Percentiles rank a stretch among this genome's conserved stretches.
These are phyloP conservation scores for Epichloe festucae DNA, from an alignment of 2,329 filamentous ascomycete species.

Conservation along the genomic window DNA sequence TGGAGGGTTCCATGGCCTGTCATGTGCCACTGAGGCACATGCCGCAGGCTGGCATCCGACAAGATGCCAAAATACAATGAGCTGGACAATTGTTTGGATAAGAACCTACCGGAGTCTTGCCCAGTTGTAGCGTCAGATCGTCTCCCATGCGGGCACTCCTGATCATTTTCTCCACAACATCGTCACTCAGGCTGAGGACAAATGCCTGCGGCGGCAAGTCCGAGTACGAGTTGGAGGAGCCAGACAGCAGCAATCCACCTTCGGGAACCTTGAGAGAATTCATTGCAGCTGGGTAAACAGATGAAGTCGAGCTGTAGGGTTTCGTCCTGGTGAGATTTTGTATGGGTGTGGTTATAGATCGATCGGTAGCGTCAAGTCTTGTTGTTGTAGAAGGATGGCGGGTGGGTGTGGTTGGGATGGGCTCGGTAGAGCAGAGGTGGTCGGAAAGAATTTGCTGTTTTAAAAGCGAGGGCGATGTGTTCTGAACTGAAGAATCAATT, in stretches of 20 bases:
- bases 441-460: neutral
- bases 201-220: slow-evolving; percentile 42
- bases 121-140: slow-evolving; percentile 43
- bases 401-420: neutral
- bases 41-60: too few relatives aligned
- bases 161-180: slow-evolving; percentile 50
- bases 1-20: slow-evolving; percentile 6
- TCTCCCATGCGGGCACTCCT: slow-evolving; percentile 43
- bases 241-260: slow-evolving; percentile 43
- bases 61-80: slow-evolving; percentile 2
- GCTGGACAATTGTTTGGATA: neutral
- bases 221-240: slow-evolving; percentile 30
- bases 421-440: neutral
- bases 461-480: neutral
- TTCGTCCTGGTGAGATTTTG: neutral
- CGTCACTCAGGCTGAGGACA: slow-evolving; percentile 42
- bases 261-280: slow-evolving; percentile 43
- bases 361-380: neutral
- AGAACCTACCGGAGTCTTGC: slow-evolving; percentile 44
- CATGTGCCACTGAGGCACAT: neutral
- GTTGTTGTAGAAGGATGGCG: neutral
- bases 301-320: neutral
- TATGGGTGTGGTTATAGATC: neutral
- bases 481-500: neutral
- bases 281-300: slow-evolving; percentile 24